phyloP scores from a whole-genome alignment of 768 basidiomycete genomes.

The Pisolithus sp. region DNA sequence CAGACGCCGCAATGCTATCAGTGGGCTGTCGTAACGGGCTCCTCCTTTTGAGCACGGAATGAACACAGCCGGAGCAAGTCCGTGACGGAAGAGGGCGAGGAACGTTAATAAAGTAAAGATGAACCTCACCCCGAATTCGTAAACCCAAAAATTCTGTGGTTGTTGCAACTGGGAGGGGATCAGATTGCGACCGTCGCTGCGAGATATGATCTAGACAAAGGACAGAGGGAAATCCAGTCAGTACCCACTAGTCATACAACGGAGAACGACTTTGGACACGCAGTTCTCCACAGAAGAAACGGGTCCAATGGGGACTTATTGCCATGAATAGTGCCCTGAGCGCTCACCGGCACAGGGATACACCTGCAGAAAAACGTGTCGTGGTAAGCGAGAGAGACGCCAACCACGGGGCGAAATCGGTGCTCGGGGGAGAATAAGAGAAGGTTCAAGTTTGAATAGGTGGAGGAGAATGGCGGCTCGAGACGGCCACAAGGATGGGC shows the following conservation, averaged over 20 bases:
- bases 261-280: background rate
- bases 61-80: slow-evolving; percentile 1
- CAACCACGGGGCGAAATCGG: background rate
- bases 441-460: background rate
- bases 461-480: too few relatives aligned
- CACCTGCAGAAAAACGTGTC: slow-evolving; percentile 19
- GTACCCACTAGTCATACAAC: too few relatives aligned
- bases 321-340: slow-evolving; percentile 7
- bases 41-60: slow-evolving; percentile 9
- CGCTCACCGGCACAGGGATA: slow-evolving; percentile 1
- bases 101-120: slow-evolving; percentile 19
- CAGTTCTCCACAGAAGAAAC: slow-evolving; percentile 4
- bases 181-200: too few relatives aligned
- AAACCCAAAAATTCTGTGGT: slow-evolving; percentile 13
- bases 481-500: too few relatives aligned
- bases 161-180: background rate
- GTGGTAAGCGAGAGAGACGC: background rate
- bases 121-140: slow-evolving; percentile 15
- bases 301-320: background rate
- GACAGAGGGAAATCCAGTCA: too few relatives aligned
- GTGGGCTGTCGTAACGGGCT: slow-evolving; percentile 7
- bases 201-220: too few relatives aligned
- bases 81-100: slow-evolving; percentile 9
- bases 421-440: background rate
- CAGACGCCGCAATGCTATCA: slow-evolving; percentile 11